Evolutionary conservation across 768 basidiomycete species (phyloP).

Genomic region (Boletus rufocinnamomeus): DNA sequence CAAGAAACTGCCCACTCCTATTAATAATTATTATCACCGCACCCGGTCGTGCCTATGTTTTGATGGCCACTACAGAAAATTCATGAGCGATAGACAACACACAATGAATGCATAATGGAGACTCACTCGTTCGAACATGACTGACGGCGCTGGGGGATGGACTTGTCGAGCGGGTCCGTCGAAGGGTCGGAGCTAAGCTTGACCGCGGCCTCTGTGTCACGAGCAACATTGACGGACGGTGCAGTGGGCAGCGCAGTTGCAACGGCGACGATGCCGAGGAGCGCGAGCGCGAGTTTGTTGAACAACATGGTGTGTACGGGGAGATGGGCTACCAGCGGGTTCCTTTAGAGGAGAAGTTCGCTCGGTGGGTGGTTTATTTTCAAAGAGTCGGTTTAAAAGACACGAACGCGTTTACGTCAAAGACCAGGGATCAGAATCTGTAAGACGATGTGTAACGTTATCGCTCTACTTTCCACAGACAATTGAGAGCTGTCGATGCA

Average conservation of each 20-base stretch:
- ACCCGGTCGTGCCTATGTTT: too few species aligned
- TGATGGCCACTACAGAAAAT: not conserved
- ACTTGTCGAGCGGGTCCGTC: not conserved
- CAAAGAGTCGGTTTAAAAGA: not conserved
- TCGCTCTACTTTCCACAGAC: too few species aligned
- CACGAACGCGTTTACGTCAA: not conserved
- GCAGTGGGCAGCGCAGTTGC: not conserved
- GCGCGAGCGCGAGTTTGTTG: slow-evolving; percentile 9
- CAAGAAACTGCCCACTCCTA: too few species aligned
- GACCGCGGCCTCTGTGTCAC: not conserved
- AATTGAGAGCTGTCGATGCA: too few species aligned
- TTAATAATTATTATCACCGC: too few species aligned
- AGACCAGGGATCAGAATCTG: not conserved
- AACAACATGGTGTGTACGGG: slow-evolving; percentile 7
- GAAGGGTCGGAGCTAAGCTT: too few species aligned
- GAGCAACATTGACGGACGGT: not conserved
- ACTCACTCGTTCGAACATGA: not conserved
- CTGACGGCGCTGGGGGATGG: too few species aligned
- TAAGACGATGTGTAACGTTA: too few species aligned
- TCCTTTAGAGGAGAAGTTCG: not conserved
- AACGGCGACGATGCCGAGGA: slow-evolving; percentile 5
- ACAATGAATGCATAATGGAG: not conserved
- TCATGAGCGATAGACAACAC: not conserved
- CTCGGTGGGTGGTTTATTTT: too few species aligned
- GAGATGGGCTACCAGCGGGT: too few species aligned